phyloP scores from a whole-genome alignment of 1,284 basidiomycete genomes.

The Rhodotorula sp. region DNA sequence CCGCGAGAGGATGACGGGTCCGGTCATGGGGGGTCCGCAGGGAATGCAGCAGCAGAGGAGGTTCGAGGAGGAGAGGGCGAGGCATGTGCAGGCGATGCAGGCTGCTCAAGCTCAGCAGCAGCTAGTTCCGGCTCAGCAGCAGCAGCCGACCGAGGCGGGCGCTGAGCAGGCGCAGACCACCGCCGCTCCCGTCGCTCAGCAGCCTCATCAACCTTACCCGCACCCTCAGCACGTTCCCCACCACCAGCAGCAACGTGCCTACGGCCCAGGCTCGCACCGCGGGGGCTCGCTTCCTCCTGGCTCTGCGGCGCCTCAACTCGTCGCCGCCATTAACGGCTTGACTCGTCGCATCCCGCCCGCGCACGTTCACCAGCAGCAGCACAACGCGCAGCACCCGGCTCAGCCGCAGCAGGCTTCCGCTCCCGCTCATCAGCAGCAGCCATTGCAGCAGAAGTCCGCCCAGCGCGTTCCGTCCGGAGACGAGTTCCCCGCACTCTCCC shows the following conservation, averaged over 20 bases:
- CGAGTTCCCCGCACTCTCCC: slow-evolving; percentile 35
- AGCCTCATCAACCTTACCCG: background rate
- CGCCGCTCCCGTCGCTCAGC: background rate
- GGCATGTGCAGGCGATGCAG: background rate
- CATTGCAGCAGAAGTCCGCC: background rate
- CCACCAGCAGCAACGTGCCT: slow-evolving; percentile 3
- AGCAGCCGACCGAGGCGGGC: background rate
- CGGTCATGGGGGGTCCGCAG: background rate
- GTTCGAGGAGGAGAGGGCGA: background rate
- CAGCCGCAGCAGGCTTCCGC: background rate
- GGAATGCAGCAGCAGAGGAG: background rate
- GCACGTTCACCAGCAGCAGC: background rate
- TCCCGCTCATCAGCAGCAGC: background rate
- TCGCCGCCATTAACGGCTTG: slow-evolving; percentile 38
- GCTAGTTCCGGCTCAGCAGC: background rate
- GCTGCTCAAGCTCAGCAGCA: slow-evolving; percentile 9
- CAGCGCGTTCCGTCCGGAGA: slow-evolving; percentile 36
- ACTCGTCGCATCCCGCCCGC: slow-evolving; percentile 35
- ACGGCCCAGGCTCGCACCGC: background rate
- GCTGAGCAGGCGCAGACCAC: background rate
- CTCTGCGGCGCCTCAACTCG: slow-evolving; percentile 30
- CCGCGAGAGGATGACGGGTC: slow-evolving; percentile 13
- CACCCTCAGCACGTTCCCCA: background rate
- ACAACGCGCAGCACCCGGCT: background rate
- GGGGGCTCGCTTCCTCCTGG: slow-evolving; percentile 8